phyloP scores from a whole-genome alignment of 805 yeast species.

The Yarrowia sp. region DNA sequence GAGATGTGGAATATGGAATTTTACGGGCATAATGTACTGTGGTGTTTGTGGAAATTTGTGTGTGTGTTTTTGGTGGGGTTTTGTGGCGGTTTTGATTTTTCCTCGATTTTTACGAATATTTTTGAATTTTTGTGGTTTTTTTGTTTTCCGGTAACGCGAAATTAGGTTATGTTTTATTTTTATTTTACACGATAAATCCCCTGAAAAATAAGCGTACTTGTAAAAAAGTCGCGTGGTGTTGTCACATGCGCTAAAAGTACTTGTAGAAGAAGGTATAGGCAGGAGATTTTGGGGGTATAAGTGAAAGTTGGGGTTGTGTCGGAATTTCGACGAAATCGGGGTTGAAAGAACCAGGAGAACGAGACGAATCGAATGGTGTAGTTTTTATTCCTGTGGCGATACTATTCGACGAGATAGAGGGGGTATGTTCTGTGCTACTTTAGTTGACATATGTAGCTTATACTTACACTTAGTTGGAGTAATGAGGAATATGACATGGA shows the following conservation, averaged over 20 bases:
- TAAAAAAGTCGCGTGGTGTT: background rate
- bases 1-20: background rate
- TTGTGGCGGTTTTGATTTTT: too few species aligned
- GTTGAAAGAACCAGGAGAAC: background rate
- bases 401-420: background rate
- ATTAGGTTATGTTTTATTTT: background rate
- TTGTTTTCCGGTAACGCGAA: background rate
- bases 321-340: background rate
- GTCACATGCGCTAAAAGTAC: conserved; percentile 1
- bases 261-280: too few species aligned
- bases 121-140: background rate
- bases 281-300: background rate
- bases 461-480: background rate
- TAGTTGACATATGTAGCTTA: too few species aligned
- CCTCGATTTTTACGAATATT: too few species aligned
- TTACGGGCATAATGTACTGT: background rate
- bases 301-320: too few species aligned
- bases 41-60: background rate
- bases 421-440: too few species aligned
- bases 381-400: background rate
- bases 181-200: background rate
- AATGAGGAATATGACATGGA: too few species aligned
- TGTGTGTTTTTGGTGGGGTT: too few species aligned
- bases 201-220: background rate
- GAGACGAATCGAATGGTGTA: background rate